Percentiles rank a stretch among this genome's conserved stretches.
These are phyloP conservation scores for Tetrahymena elliotti DNA, from an alignment of 73 alveolate species.

Conservation along the genomic window DNA sequence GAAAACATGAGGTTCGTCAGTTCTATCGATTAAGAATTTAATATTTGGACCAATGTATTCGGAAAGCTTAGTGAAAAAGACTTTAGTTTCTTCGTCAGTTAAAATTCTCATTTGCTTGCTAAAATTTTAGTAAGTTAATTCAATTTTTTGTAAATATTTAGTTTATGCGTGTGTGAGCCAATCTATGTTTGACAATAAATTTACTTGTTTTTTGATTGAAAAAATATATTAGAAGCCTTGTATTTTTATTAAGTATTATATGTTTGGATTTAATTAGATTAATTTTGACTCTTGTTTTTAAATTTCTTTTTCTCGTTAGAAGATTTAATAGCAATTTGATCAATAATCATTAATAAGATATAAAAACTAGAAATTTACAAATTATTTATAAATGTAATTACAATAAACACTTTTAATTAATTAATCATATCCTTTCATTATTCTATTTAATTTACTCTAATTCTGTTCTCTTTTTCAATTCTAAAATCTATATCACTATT, in stretches of 20 bases:
- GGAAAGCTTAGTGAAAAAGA: constrained; percentile 82
- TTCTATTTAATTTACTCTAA: not conserved
- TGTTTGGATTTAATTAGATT: not conserved
- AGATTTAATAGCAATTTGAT: not conserved
- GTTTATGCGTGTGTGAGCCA: not conserved
- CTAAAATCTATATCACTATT: not conserved
- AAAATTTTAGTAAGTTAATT: not conserved
- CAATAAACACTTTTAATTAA: not conserved
- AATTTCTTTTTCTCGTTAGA: not conserved
- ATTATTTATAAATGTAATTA: no score
- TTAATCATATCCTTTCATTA: not conserved
- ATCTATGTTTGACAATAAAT: not conserved
- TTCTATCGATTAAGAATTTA: constrained; percentile 83
- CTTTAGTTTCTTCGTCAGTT: constrained; percentile 95
- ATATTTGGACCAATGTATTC: constrained; percentile 90
- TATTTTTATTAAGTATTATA: not conserved
- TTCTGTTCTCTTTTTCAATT: not conserved
- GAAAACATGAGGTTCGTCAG: constrained; percentile 91
- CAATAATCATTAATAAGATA: not conserved
- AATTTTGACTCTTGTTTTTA: not conserved
- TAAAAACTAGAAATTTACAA: not conserved
- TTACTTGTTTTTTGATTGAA: not conserved
- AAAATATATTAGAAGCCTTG: not conserved
- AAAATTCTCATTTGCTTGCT: constrained; percentile 79
- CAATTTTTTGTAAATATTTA: not conserved